Base-by-base conservation (phyloP, 1,139 yeast species). In the Saccharomycopsis hybrid region DNA sequence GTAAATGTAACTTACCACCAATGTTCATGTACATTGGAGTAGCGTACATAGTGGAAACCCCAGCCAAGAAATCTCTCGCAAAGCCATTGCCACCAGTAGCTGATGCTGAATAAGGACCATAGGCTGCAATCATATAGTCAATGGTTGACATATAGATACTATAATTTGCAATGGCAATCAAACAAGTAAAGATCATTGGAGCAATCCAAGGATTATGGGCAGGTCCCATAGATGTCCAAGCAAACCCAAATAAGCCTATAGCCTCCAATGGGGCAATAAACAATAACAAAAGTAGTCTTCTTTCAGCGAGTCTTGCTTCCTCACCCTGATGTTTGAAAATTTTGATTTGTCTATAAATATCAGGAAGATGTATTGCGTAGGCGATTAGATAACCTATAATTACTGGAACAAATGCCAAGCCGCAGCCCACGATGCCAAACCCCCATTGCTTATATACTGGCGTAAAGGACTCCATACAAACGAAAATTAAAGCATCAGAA, bases 401-500 rank as follows among this genome's bases (percentile, higher is more conserved):
- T 27, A 68, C 61, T 3, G 68, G 62, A 42, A 65, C 45, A 51
- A 68, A 68, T 1, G 67, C 63, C 41, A 66, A 58, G 24, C 71
- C 71, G 36, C 57, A 48, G 9, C 62, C 62, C 30, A 63, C 59
- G 32, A 65, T 58, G 3, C 60, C 57, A 51, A 68, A 68, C 11
- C 58, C 55, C 63, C 45, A 42, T 13, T 42, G 45, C 7, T 11
- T 28, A 54, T 65, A 69, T 1, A 67, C 71, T 35, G 63, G 55
- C 5, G 65, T 56, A 51, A 65, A 68, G 0, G 71, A 66, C 52
- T 68, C 68, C 66, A 68, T 64, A 56, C 69, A 68, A 37, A 66
- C 60, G 58, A 69, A 69, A 47, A 69, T 67, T 60, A 69, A 66
- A 9, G 71, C 70, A 55, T 69, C 72, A 4, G 69, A 63, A 53